A percentile compares a stretch with the other conserved stretches of the same genome.
Conservation (phyloP, 345 rosid genomes). For the Aquilaria malaccensis region DNA sequence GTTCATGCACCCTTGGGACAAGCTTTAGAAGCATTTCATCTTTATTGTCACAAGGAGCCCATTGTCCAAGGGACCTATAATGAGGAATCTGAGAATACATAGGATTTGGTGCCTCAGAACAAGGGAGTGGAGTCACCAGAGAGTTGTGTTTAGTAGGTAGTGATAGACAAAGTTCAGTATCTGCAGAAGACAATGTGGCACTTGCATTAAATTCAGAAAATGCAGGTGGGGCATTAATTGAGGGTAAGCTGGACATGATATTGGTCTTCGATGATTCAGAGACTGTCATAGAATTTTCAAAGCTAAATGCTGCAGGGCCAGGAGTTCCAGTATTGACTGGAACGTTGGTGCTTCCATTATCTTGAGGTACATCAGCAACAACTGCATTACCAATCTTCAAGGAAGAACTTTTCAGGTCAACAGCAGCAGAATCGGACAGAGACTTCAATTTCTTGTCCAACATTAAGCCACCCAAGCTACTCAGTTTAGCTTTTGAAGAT, state of each 20-base stretch:
- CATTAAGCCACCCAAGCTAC: slow-evolving; percentile 44
- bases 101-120: slow-evolving; percentile 23
- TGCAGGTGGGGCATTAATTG: slow-evolving; percentile 14
- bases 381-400: slow-evolving; percentile 37
- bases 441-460: slow-evolving; percentile 56
- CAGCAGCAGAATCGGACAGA: slow-evolving; percentile 36
- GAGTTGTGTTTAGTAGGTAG: slow-evolving; percentile 36
- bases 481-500: slow-evolving; percentile 49
- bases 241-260: slow-evolving; percentile 14
- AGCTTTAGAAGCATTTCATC: slow-evolving; percentile 53
- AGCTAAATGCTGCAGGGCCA: slow-evolving; percentile 23
- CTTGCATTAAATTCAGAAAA: slow-evolving; percentile 21
- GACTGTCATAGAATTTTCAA: slow-evolving; percentile 20
- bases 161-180: slow-evolving; percentile 64
- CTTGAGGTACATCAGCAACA: slow-evolving; percentile 40
- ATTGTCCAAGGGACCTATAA: slow-evolving; percentile 36
- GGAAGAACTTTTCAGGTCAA: slow-evolving; percentile 41
- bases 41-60: slow-evolving; percentile 44
- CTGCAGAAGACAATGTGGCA: slow-evolving; percentile 29
- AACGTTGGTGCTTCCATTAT: slow-evolving; percentile 25
- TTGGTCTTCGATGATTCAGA: slow-evolving; percentile 27
- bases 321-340: slow-evolving; percentile 19
- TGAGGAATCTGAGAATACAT: slow-evolving; percentile 34
- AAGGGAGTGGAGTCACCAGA: slow-evolving; percentile 28
- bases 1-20: slow-evolving; percentile 37